These are phyloP conservation scores for Sporothrix mexicana DNA, from an alignment of 2,329 filamentous ascomycete genomes.

Conservation along the genomic window DNA sequence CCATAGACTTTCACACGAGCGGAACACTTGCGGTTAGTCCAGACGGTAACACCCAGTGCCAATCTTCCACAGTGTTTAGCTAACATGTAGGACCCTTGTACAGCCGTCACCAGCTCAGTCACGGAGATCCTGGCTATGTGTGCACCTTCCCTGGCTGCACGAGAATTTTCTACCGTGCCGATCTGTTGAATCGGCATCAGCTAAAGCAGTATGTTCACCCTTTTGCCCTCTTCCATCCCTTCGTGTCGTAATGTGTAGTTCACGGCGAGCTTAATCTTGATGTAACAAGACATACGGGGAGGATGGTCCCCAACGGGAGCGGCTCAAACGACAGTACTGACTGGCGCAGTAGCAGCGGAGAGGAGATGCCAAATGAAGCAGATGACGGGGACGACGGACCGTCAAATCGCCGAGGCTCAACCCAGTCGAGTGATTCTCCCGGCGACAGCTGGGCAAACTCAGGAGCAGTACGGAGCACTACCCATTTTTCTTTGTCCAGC, in stretches of 20 bases:
- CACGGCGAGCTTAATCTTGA: constrained; percentile 15
- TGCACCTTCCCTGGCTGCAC: constrained; percentile 62
- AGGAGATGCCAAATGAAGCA: neutral
- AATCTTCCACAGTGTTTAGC: neutral
- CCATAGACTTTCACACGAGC: constrained; percentile 28
- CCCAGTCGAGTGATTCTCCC: constrained; percentile 26
- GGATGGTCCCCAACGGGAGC: constrained; percentile 4
- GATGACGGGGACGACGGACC: constrained; percentile 20
- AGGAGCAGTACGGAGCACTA: constrained; percentile 27
- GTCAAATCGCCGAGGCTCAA: constrained; percentile 23
- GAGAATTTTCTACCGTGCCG: constrained; percentile 62
- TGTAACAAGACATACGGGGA: constrained; percentile 19
- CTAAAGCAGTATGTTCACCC: constrained; percentile 54
- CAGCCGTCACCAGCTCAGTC: constrained; percentile 45
- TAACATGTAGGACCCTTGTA: neutral
- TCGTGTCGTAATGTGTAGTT: constrained; percentile 2
- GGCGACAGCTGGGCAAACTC: constrained; percentile 21
- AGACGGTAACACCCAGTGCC: neutral
- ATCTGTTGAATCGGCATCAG: constrained; percentile 64
- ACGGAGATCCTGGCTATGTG: constrained; percentile 50
- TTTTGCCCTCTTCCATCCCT: neutral
- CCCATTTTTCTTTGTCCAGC: constrained; percentile 8
- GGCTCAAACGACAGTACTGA: constrained; percentile 20
- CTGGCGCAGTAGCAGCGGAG: constrained; percentile 19
- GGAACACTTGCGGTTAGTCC: constrained; percentile 40